phyloP scores from a whole-genome alignment of 192 early-diverging fungal species.

The Backusella westeae region DNA sequence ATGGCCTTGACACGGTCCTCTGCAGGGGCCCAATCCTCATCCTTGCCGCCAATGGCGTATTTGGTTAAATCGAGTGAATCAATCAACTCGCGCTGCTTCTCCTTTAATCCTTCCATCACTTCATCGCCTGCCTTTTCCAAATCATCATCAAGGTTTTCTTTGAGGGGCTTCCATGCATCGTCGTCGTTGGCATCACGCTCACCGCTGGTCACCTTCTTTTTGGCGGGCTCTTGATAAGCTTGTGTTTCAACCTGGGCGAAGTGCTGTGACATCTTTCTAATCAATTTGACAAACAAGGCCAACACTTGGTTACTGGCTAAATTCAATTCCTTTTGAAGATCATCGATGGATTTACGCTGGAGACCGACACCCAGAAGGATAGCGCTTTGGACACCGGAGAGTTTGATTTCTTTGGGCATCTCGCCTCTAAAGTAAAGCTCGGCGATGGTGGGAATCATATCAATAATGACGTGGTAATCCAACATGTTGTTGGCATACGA shows the following conservation, averaged over 20 bases:
- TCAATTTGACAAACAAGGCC: conserved; percentile 93
- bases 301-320: conserved; percentile 83
- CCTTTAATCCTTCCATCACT: conserved; percentile 59
- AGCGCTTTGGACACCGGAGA: conserved; percentile 87
- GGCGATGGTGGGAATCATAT: conserved; percentile 83
- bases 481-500: conserved; percentile 95
- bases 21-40: conserved; percentile 75
- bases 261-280: conserved; percentile 77
- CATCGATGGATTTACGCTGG: conserved; percentile 90
- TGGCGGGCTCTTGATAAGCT: conserved; percentile 39
- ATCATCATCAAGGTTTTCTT: conserved; percentile 78
- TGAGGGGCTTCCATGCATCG: conserved; percentile 83
- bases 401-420: conserved; percentile 55
- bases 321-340: conserved; percentile 83
- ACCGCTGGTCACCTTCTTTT: background rate
- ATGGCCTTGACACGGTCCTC: conserved; percentile 55
- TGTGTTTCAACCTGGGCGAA: conserved; percentile 61
- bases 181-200: conserved; percentile 65
- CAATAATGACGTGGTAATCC: conserved; percentile 97
- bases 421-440: conserved; percentile 74
- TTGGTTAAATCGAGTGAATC: conserved; percentile 70
- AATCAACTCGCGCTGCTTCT: conserved; percentile 80
- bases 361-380: conserved; percentile 87
- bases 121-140: conserved; percentile 81
- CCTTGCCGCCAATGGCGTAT: conserved; percentile 66